Conservation (phyloP, 1,284 basidiomycete species). For the Phellinidium pouzarii region DNA sequence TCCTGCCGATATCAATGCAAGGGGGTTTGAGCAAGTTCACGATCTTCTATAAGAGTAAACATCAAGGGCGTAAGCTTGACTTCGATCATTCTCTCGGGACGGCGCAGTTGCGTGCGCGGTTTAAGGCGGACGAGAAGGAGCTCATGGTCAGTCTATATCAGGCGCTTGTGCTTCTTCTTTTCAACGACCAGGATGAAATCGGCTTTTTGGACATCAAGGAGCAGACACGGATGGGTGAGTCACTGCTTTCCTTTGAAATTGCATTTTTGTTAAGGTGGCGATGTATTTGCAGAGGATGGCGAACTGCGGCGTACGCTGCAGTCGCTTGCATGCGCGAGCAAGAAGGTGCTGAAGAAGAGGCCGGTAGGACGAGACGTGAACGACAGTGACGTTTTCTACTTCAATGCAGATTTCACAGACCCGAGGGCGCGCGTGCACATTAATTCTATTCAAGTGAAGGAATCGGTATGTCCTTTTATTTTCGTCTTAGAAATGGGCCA, state of each 20-base stretch:
- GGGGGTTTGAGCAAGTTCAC: conserved; percentile 55
- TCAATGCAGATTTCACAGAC: conserved; percentile 83
- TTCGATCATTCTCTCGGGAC: conserved; percentile 85
- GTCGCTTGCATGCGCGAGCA: conserved; percentile 86
- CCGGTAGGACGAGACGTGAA: conserved; percentile 78
- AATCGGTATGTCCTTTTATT: conserved; percentile 51
- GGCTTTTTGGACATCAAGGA: conserved; percentile 65
- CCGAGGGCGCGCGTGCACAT: conserved; percentile 80
- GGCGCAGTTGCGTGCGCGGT: conserved; percentile 64
- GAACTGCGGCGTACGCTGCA: conserved; percentile 85
- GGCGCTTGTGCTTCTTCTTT: conserved; percentile 82
- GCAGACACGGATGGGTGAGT: conserved; percentile 71
- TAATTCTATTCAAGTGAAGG: conserved; percentile 93
- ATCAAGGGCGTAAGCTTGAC: conserved; percentile 64
- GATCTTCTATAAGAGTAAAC: conserved; percentile 69
- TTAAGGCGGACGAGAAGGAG: conserved; percentile 74
- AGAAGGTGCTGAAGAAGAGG: conserved; percentile 81
- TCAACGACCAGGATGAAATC: conserved; percentile 65
- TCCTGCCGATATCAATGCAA: conserved; percentile 58
- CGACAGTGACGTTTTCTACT: conserved; percentile 71
- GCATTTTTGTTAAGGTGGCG: background rate
- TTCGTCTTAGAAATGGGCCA: background rate
- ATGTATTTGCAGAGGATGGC: conserved; percentile 45
- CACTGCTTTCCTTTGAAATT: background rate
- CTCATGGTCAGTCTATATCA: conserved; percentile 90